Percentiles rank a stretch among this genome's conserved stretches.
Conservation (phyloP, 2,329 filamentous ascomycete genomes). For the Neurospora sp. region DNA sequence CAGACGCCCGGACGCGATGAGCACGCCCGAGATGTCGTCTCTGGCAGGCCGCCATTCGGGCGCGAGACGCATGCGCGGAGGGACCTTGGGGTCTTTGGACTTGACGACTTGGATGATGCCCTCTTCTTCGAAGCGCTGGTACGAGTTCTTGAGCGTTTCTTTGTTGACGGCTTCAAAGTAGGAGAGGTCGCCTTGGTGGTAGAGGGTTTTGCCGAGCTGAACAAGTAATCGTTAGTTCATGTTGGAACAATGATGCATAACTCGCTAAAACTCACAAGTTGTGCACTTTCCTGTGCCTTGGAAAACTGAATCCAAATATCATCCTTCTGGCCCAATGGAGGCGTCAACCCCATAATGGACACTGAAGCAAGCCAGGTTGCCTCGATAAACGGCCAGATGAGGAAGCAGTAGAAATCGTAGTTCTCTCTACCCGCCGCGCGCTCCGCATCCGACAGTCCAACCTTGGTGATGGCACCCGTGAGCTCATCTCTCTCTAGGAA, state of each 20-base stretch:
- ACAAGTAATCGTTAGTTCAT: constrained; percentile 12
- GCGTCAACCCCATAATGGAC: constrained; percentile 75
- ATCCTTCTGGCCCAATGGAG: constrained; percentile 48
- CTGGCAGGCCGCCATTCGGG: constrained; percentile 65
- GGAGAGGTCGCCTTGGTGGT: constrained; percentile 91
- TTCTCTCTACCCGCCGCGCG: constrained; percentile 77
- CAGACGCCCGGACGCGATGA: constrained; percentile 63
- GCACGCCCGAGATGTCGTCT: constrained; percentile 46
- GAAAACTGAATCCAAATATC: constrained; percentile 69
- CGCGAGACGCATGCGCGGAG: constrained; percentile 56
- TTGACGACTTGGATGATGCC: constrained; percentile 72
- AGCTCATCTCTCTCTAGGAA: constrained; percentile 48
- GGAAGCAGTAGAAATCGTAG: constrained; percentile 97
- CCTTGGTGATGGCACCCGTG: constrained; percentile 43
- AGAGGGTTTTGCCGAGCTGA: constrained; percentile 90
- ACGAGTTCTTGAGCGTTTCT: constrained; percentile 91
- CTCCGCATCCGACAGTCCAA: constrained; percentile 71
- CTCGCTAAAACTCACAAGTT: constrained; percentile 48
- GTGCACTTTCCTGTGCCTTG: constrained; percentile 71
- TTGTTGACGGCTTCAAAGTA: constrained; percentile 99
- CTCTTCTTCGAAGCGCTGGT: constrained; percentile 79
- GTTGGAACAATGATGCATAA: constrained; percentile 3
- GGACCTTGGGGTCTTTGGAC: constrained; percentile 51
- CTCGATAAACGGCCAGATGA: constrained; percentile 98
- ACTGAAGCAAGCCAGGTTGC: constrained; percentile 86